Conservation (phyloP, 2,329 filamentous ascomycete species). For the Aspergillus oerlinghausenensis region DNA sequence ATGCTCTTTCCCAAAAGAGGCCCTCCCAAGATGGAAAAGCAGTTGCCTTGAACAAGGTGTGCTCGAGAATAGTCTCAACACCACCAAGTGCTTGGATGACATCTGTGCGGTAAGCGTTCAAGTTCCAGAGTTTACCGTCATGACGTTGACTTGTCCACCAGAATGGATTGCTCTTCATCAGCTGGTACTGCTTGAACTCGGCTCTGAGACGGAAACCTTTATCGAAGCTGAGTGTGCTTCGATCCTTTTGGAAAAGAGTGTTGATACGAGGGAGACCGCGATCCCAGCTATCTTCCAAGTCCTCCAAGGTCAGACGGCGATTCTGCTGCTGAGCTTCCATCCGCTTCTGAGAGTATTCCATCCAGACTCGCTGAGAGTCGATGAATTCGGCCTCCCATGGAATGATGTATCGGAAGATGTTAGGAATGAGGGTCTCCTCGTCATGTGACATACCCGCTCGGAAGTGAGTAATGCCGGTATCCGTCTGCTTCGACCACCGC, state of each 20-base stretch:
- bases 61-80: slow-evolving; percentile 96
- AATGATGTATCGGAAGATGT: slow-evolving; percentile 99
- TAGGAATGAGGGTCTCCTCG: slow-evolving; percentile 94
- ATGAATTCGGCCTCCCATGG: slow-evolving; percentile 99
- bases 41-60: slow-evolving; percentile 94
- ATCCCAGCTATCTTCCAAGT: slow-evolving; percentile 97
- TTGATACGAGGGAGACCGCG: slow-evolving; percentile 96
- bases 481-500: slow-evolving; percentile 96
- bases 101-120: slow-evolving; percentile 93
- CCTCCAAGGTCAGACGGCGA: slow-evolving; percentile 85
- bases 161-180: slow-evolving; percentile 99
- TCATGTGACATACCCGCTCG: slow-evolving; percentile 97
- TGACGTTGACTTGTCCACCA: slow-evolving; percentile 99
- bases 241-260: slow-evolving; percentile 96
- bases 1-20: slow-evolving; percentile 77
- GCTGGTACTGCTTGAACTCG: slow-evolving; percentile 96
- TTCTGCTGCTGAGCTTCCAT: slow-evolving; percentile 97
- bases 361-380: slow-evolving; percentile 98
- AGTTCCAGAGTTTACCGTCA: slow-evolving; percentile 94
- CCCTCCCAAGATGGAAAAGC: slow-evolving; percentile 97
- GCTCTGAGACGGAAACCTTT: slow-evolving; percentile 94
- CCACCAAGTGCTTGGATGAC: slow-evolving; percentile 93
- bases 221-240: slow-evolving; percentile 94
- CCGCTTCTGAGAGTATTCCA: slow-evolving; percentile 97
- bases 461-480: slow-evolving; percentile 95